Base-by-base conservation (phyloP, 257 asterid species). In the Gentiana straminea region DNA sequence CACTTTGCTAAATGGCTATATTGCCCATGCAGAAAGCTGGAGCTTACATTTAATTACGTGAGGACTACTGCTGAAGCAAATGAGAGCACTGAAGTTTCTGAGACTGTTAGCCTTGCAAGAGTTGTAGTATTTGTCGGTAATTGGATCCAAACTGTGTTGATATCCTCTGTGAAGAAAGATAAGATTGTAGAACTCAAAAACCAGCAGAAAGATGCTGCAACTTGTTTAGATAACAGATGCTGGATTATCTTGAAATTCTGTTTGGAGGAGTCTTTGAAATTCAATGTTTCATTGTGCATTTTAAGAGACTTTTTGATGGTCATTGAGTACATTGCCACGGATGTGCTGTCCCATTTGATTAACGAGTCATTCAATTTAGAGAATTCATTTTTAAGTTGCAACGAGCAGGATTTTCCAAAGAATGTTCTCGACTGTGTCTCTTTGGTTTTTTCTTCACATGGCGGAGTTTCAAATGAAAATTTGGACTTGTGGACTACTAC, bases 161-260 rank as follows among this genome's bases (percentile, higher is more conserved):
- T 86, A 65, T 75, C 89, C 52, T 76, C 86, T 0, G 86, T 69
- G 59, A 82, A 82, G 84, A 71, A 77, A 73, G 69, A n/a, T 63
- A 74, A 73, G 55, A 72, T 32, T 2, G 65, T 62, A 63, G 79
- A 69, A 66, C 66, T 54, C 46, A 69, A 62, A 43, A 48, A 47
- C 38, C 68, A 65, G 62, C 54, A 46, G 61, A 78, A 62, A 68
- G 69, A 70, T 60, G 44, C 74, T 52, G 84, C 72, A 38, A 71
- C 76, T 5, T 68, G 76, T 65, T 77, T 77, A 74, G 94, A 90
- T 70, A 53, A 56, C 52, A 87, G 82, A 60, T 84, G 87, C 70
- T 91, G 96, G 98, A 68, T 66, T 56, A 68, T 91, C 65, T 70
- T 87, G 39, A 83, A 63, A 47, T 91, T 84, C 79, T 82, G 94